Percentiles rank a stretch among this genome's conserved stretches.
Evolutionary conservation across 371 early-diverging fungal species (phyloP).

Genomic region (Enteropsectra breve): DNA sequence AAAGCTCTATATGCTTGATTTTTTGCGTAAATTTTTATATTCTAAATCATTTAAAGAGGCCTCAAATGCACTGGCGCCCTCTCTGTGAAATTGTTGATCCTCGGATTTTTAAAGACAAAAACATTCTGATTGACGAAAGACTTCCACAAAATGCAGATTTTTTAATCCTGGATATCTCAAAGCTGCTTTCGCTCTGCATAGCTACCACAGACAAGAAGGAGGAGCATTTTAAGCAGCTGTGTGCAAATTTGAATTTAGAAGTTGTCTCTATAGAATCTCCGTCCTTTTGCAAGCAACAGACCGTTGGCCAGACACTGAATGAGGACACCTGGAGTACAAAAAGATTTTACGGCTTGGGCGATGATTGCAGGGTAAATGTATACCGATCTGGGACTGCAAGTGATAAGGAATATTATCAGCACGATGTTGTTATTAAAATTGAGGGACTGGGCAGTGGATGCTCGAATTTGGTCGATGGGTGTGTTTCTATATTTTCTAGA

Average conservation of each 20-base stretch:
- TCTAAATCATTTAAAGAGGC: too few species aligned
- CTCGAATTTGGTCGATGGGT: constrained; percentile 41
- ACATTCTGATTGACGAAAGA: constrained; percentile 27
- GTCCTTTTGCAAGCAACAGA: constrained; percentile 1
- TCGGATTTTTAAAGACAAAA: constrained; percentile 17
- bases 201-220: constrained; percentile 17
- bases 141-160: constrained; percentile 43
- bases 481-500: constrained; percentile 21
- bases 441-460: constrained; percentile 35
- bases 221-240: constrained; percentile 23
- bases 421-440: constrained; percentile 40
- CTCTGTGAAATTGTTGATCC: constrained; percentile 22
- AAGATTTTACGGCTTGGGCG: constrained; percentile 6
- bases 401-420: constrained; percentile 35
- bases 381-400: constrained; percentile 38
- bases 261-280: too few species aligned
- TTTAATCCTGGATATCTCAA: constrained; percentile 28
- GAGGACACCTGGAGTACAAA: constrained; percentile 33
- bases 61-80: constrained; percentile 1
- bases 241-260: background rate
- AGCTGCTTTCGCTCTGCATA: constrained; percentile 13
- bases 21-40: too few species aligned
- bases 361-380: constrained; percentile 7
- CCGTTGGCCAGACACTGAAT: constrained; percentile 9
- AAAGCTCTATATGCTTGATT: too few species aligned